phyloP scores from a whole-genome alignment of 202 grass and related monocot species.

The Zizania palustris region DNA sequence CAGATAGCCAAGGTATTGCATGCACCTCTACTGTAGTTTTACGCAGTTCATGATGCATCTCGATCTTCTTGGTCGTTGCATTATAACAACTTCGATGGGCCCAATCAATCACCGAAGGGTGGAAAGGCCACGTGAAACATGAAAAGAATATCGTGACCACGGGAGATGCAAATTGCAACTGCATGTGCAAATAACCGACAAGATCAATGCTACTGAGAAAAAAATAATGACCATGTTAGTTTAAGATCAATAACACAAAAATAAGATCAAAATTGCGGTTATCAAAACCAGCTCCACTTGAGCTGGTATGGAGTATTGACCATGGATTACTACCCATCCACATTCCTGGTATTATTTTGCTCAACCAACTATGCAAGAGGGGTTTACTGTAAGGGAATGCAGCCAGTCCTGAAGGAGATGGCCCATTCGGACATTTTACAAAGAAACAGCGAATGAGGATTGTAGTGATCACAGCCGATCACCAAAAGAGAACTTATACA shows the following conservation, averaged over 20 bases:
- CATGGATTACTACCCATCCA: constrained; percentile 41
- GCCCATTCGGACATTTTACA: constrained; percentile 54
- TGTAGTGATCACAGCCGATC: constrained; percentile 54
- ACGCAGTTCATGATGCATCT: too few relatives aligned
- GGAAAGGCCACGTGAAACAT: too few relatives aligned
- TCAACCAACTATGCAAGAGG: constrained; percentile 52
- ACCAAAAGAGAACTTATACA: constrained; percentile 57
- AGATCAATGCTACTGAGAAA: neutral
- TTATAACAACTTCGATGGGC: too few relatives aligned
- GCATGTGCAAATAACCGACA: neutral
- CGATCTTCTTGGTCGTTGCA: too few relatives aligned
- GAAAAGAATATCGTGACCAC: too few relatives aligned
- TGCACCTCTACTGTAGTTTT: neutral
- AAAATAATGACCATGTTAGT: neutral
- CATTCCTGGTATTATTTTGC: constrained; percentile 66
- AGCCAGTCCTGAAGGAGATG: constrained; percentile 62
- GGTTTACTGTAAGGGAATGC: constrained; percentile 45
- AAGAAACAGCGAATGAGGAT: constrained; percentile 45
- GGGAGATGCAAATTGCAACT: neutral
- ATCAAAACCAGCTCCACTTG: constrained; percentile 41
- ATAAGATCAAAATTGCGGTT: constrained; percentile 36
- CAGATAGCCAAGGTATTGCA: neutral
- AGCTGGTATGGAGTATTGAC: constrained; percentile 16
- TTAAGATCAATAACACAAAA: neutral
- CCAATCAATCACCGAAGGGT: too few relatives aligned